A percentile compares a stretch with the other conserved stretches of the same genome.
These are phyloP conservation scores for Schizonepeta tenuifolia DNA, from an alignment of 257 asterid genomes.

Conservation along the genomic window DNA sequence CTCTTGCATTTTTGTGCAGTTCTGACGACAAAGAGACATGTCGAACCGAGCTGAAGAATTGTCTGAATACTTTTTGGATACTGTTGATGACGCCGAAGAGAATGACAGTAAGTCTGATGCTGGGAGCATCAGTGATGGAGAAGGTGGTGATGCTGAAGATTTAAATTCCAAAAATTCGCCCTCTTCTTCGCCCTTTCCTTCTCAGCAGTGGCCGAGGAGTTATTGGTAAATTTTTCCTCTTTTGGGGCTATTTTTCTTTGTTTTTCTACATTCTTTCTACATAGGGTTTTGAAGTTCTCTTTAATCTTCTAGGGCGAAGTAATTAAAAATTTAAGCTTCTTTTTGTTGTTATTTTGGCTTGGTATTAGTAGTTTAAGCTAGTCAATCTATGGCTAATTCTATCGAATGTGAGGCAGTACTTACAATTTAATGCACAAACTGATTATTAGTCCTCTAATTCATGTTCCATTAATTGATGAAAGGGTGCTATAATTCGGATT, in stretches of 20 bases:
- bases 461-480: background rate
- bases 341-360: background rate
- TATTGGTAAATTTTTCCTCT: constrained; percentile 40
- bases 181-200: constrained; percentile 38
- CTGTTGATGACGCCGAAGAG: constrained; percentile 42
- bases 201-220: constrained; percentile 80
- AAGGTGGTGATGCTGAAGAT: constrained; percentile 20
- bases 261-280: background rate
- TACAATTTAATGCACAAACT: background rate
- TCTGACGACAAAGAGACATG: constrained; percentile 27
- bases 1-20: background rate
- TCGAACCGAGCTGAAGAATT: constrained; percentile 34
- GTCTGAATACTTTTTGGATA: constrained; percentile 39
- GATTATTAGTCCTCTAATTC: background rate
- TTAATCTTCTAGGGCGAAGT: background rate
- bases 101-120: constrained; percentile 22
- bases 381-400: background rate
- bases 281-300: constrained; percentile 5
- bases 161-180: constrained; percentile 7
- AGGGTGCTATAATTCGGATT: background rate
- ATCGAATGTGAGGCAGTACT: background rate
- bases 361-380: background rate
- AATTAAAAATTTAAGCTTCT: background rate
- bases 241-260: too few species aligned
- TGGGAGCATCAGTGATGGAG: constrained; percentile 29